Base-by-base conservation (phyloP, 2,329 filamentous ascomycete genomes). In the Lasiodiplodia gonubiensis region DNA sequence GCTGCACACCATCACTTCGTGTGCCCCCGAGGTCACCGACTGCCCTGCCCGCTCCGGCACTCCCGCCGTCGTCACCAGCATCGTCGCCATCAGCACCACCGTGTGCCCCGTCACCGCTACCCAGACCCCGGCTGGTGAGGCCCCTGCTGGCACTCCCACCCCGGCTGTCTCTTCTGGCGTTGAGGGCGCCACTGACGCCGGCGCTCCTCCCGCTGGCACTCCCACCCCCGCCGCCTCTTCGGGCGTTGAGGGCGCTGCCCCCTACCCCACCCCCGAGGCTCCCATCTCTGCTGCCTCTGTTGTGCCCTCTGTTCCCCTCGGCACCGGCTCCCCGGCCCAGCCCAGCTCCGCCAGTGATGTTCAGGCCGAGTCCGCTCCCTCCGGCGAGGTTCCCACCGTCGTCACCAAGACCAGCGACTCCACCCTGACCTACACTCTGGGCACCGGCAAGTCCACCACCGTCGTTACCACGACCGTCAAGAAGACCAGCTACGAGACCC, bases 381-480 rank as follows among this genome's bases (percentile, higher is more conserved):
- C 65, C 16, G 68, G 70, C 64, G 64, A 67, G 23, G 16, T 60
- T 35, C 54, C 64, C 48, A 63, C 67, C 46, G 59, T 64, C 49
- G 37, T 64, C 51, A 52, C 65, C 55, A 64, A 54, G 64, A 65
- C 55, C 55, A 51, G 53, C 42, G 59, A 60, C 59, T 53, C 42
- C 30, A 65, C 65, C 33, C 33, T 67, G 55, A 65, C 68, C 60
- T 80, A 81, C 73, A 81, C 81, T 70, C 70, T 80, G 68, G 75
- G 78, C 70, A 69, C 73, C 68, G 75, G 79, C 71, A 75, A 77
- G 63, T 82, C 73, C 69, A 82, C 79, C 69, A 83, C 81, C 72
- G 79, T 82, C 67, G 74, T 85, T 69, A 82, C 75, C 63, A 77
- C 80, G 69, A 84, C 81, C 68, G 74, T 80, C 70, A 71, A 80